phyloP scores from a whole-genome alignment of 306 rosid species.

The Neltuma alba region DNA sequence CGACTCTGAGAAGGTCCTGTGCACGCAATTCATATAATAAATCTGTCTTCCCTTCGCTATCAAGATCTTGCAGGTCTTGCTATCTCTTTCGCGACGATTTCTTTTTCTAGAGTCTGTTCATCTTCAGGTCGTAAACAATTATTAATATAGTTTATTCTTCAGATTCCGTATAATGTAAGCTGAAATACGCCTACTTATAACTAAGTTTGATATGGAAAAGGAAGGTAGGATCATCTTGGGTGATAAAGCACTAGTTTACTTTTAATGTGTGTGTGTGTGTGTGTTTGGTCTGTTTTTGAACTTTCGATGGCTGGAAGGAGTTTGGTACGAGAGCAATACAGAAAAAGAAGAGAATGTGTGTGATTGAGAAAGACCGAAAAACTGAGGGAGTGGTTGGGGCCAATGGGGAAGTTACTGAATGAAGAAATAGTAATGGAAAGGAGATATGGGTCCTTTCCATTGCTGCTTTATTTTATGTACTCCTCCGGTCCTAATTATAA shows the following conservation, averaged over 20 bases:
- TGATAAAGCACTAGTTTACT: background rate
- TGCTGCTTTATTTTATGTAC: conserved; percentile 32
- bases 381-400: conserved; percentile 40
- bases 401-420: conserved; percentile 51
- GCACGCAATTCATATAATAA: background rate
- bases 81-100: background rate
- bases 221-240: background rate
- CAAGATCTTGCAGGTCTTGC: background rate
- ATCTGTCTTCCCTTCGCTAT: background rate
- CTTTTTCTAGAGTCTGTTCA: background rate
- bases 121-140: background rate
- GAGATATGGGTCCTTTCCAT: conserved; percentile 45
- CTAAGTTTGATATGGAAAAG: background rate
- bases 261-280: background rate
- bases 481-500: too few species aligned
- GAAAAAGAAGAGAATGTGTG: conserved; percentile 1
- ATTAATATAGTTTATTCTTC: too few species aligned
- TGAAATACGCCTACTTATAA: too few species aligned
- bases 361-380: conserved; percentile 27
- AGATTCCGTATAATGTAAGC: too few species aligned
- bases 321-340: conserved; percentile 34
- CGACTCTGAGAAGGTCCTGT: conserved; percentile 30
- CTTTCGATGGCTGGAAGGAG: conserved; percentile 13
- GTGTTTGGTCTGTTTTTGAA: conserved; percentile 2
- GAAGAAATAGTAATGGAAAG: conserved; percentile 57